Evolutionary conservation across 2,329 filamentous ascomycete genomes (phyloP).

Genomic region (Aspergillus felis): DNA sequence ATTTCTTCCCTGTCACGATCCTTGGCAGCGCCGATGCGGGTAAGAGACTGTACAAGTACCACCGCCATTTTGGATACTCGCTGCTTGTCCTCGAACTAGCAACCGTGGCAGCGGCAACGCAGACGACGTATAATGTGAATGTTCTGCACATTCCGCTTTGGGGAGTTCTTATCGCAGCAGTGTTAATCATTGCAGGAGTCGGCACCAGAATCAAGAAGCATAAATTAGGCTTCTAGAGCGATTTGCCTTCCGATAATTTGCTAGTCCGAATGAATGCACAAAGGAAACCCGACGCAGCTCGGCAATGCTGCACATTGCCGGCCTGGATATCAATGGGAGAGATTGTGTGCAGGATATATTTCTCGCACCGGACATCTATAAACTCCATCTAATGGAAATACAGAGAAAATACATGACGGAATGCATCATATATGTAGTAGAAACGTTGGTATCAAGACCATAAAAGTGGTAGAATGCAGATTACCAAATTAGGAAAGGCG

Average conservation of each 20-base stretch:
- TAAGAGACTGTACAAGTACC: conserved; percentile 85
- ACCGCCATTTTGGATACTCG: conserved; percentile 72
- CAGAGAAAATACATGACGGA: neutral
- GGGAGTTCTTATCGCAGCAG: conserved; percentile 64
- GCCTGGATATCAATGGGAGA: too few relatives aligned
- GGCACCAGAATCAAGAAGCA: conserved; percentile 74
- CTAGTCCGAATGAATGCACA: neutral
- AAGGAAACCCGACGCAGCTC: too few relatives aligned
- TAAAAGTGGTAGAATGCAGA: neutral
- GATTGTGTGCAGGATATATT: too few relatives aligned
- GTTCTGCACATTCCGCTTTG: conserved; percentile 71
- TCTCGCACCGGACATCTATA: neutral
- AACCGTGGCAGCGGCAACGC: conserved; percentile 70
- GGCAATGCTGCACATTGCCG: too few relatives aligned
- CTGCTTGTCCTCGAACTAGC: conserved; percentile 66
- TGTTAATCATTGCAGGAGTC: conserved; percentile 67
- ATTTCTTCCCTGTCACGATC: conserved; percentile 61
- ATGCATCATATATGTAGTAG: neutral
- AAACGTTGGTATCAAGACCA: neutral
- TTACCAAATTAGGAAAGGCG: conserved; percentile 12
- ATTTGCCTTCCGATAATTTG: neutral
- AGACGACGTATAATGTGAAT: conserved; percentile 68
- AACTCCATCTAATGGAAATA: neutral
- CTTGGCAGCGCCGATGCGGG: conserved; percentile 78
- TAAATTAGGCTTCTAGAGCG: conserved; percentile 62